Base-by-base conservation (phyloP, 805 yeast genomes). In the Wickerhamomyces mucosus region DNA sequence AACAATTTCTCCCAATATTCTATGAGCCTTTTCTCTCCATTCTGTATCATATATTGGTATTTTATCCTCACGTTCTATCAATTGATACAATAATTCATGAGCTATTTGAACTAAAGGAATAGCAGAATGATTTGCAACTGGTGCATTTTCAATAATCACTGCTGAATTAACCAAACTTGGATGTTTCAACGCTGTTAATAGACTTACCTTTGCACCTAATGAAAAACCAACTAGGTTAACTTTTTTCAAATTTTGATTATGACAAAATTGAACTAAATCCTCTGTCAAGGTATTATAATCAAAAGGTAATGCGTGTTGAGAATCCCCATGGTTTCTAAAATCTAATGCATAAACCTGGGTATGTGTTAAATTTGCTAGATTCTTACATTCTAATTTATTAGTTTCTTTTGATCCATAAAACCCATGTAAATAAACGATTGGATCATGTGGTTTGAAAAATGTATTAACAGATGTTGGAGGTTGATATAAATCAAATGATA, bases 191-290 rank as follows among this genome's bases (percentile, higher is more conserved):
- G 63, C 50, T 3, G 60, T 58, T 30, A 61, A 34, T 69, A 69
- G 65, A 6, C 68, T 62, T 5, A 64, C 64, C 33, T 69, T 69
- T 11, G 72, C 75, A 5, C 76, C 76, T 62, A 69, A 59, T 19
- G 69, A 66, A 43, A 67, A 72, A 0, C 76, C 76, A 21, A 55
- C 39, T n/a, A 57, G 27, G 23, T 48, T 45, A n/a, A 50, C 47
- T 22, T 48, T 45, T n/a, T 37, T 35, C 13, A 61, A 51, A 20
- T 43, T 31, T 22, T 53, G 52, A 21, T 50, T 42, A 20, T 54
- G 42, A 6, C 67, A 38, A 33, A 57, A 59, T 26, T 46, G 38
- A 6, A 57, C 48, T 4, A 68, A 57, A 45, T 69, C 76, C 9
- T 50, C 39, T 2, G 66, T 61, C 54, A 68, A 45, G 14, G 60